A percentile compares a stretch with the other conserved stretches of the same genome.
phyloP scores from a whole-genome alignment of 768 basidiomycete species.

The Chalciporus sphaerocephalus region DNA sequence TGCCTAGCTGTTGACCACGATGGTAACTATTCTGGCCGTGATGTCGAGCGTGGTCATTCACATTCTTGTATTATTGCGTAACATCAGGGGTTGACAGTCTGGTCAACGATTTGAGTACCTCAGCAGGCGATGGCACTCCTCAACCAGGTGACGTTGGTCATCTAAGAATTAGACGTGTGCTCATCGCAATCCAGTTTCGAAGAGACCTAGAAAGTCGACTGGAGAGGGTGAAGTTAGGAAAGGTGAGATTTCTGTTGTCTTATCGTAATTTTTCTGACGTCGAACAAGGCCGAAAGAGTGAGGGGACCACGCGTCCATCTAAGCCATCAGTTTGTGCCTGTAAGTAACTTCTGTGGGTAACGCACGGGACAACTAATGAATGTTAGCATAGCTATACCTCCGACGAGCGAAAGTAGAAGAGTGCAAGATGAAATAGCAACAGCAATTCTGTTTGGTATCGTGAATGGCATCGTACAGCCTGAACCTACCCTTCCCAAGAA shows the following conservation, averaged over 20 bases:
- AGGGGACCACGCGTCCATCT: background rate
- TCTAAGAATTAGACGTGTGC: background rate
- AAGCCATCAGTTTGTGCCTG: slow-evolving; percentile 10
- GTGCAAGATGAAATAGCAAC: slow-evolving; percentile 18
- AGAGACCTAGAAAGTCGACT: background rate
- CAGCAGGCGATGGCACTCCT: background rate
- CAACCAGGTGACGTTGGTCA: slow-evolving; percentile 10
- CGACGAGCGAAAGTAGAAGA: slow-evolving; percentile 14
- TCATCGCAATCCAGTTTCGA: slow-evolving; percentile 5
- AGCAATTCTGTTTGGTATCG: slow-evolving; percentile 12
- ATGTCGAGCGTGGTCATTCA: background rate
- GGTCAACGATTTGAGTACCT: background rate
- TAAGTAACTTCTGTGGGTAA: slow-evolving; percentile 9
- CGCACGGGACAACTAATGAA: slow-evolving; percentile 15
- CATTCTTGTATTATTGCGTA: background rate
- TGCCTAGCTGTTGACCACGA: slow-evolving; percentile 1
- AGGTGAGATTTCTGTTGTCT: slow-evolving; percentile 7
- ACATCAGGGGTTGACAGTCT: slow-evolving; percentile 6
- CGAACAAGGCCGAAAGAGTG: slow-evolving; percentile 6
- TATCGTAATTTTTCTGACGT: slow-evolving; percentile 3
- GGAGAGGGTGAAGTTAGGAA: background rate
- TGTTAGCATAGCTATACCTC: slow-evolving; percentile 21
- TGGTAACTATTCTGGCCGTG: slow-evolving; percentile 3
- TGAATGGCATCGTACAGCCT: slow-evolving; percentile 4
- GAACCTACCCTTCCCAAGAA: slow-evolving; percentile 9